Evolutionary conservation across 2,329 filamentous ascomycete species (phyloP), one percentile per base, ranked within the genome.

Genomic region (Aspergillus chevalieri): DNA sequence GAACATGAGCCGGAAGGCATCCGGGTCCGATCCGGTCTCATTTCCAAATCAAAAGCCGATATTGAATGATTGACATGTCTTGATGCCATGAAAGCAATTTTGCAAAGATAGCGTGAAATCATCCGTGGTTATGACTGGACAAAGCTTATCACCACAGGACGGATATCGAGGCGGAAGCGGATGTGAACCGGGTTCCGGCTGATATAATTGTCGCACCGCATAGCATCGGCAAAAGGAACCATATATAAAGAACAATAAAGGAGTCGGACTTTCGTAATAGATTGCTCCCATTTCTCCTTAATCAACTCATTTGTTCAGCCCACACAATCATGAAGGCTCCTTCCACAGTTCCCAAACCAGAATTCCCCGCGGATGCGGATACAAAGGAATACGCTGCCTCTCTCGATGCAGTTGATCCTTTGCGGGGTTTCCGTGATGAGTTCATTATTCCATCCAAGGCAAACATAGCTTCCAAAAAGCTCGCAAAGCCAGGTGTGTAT

Each of bases 361-460:
- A 48, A 12, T 69, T 67, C 48, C 62, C 64, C 43, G 55, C 52
- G 8, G 56, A 68, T 51, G 66, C 67, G 28, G 57, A 54, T 7
- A 59, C 62, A 8, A 58, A 56, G 41, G 67, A 65, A 36, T 71
- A 74, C 55, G 74, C 74, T 6, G 57, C 65, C 15, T 67, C 70
- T 9, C 73, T 87, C 3, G 86, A 89, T 62, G 67, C 70, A 0
- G 74, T 80, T 54, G 85, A 88, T 63, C 69, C 74, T 17, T 64
- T 89, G 43, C 68, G 72, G n/a, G 71, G 74, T 48, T 75, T 87
- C 49, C 81, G 88, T 15, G 72, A 82, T 15, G 79, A 91, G 58
- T 95, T 92, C 67, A 78, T 86, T 43, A 83, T 94, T 43, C 89
- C 89, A 1, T 86, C 85, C 4, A 89, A 84, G 66, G 75, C 73